phyloP scores from a whole-genome alignment of 768 basidiomycete genomes.

The Harrya chromipes region DNA sequence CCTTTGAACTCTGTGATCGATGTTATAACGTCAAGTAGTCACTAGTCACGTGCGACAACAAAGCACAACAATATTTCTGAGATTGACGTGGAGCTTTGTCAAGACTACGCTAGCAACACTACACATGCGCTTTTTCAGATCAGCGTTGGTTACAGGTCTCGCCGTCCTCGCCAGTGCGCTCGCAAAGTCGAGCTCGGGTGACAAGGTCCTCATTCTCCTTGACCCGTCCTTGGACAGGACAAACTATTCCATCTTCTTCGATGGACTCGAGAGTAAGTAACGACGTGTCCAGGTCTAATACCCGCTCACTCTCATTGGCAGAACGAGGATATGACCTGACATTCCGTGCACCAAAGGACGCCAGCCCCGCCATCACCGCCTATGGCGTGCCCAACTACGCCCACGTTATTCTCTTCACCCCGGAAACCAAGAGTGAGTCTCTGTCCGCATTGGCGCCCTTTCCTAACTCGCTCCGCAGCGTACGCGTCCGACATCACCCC shows the following conservation, averaged over 20 bases:
- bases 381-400: constrained; percentile 74
- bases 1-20: no score
- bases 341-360: constrained; percentile 80
- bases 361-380: constrained; percentile 59
- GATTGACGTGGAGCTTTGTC: constrained; percentile 23
- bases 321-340: constrained; percentile 84
- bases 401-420: constrained; percentile 85
- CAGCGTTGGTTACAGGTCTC: constrained; percentile 29
- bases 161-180: constrained; percentile 21
- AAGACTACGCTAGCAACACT: neutral
- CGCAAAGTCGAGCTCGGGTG: constrained; percentile 76
- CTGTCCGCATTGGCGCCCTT: neutral
- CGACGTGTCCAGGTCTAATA: neutral
- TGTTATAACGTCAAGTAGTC: no score
- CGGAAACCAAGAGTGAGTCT: constrained; percentile 74
- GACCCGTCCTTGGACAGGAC: constrained; percentile 64
- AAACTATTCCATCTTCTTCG: constrained; percentile 82
- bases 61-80: constrained; percentile 12
- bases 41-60: constrained; percentile 25
- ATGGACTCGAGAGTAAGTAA: constrained; percentile 64
- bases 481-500: constrained; percentile 76
- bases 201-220: constrained; percentile 81
- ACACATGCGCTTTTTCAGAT: constrained; percentile 28
- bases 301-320: constrained; percentile 28
- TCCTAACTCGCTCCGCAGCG: constrained; percentile 37